A percentile compares a stretch with the other conserved stretches of the same genome.
These are phyloP conservation scores for Candida khao-thaluensis DNA, from an alignment of 805 yeast species.

Conservation along the genomic window DNA sequence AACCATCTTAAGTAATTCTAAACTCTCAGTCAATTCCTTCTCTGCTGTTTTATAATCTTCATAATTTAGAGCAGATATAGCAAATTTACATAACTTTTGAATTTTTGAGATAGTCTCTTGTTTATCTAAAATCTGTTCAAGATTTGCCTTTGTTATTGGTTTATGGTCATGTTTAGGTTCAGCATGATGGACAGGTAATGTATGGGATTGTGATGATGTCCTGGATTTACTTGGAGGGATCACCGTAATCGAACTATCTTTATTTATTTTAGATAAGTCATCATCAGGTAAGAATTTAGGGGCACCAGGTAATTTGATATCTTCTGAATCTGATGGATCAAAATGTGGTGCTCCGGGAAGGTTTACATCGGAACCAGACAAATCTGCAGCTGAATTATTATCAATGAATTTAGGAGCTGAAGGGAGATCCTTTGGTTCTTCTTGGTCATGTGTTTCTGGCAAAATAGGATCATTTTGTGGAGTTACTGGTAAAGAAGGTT, in stretches of 20 bases:
- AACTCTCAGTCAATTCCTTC: slow-evolving; percentile 54
- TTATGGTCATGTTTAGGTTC: not conserved
- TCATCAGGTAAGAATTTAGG: slow-evolving; percentile 43
- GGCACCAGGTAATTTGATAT: slow-evolving; percentile 40
- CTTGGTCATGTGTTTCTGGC: slow-evolving; percentile 3
- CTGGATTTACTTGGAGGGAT: slow-evolving; percentile 22
- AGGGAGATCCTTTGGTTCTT: slow-evolving; percentile 7
- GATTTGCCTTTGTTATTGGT: slow-evolving; percentile 31
- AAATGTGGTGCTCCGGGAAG: slow-evolving; percentile 43
- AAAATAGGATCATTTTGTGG: not conserved
- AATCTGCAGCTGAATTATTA: not conserved
- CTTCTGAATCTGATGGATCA: slow-evolving; percentile 26
- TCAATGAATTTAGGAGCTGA: slow-evolving; percentile 10
- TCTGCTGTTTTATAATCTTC: slow-evolving; percentile 73
- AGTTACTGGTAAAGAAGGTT: not conserved
- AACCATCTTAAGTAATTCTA: slow-evolving; percentile 36
- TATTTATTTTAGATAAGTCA: slow-evolving; percentile 36
- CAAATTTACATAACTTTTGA: slow-evolving; percentile 72
- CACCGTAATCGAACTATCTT: slow-evolving; percentile 37
- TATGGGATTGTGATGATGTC: not conserved
- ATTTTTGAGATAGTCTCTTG: slow-evolving; percentile 57
- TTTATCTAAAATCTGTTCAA: slow-evolving; percentile 50
- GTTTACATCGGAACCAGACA: slow-evolving; percentile 1
- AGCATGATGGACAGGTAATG: not conserved
- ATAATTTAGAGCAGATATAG: slow-evolving; percentile 75